A percentile compares a stretch with the other conserved stretches of the same genome.
Conservation (phyloP, 2,329 filamentous ascomycete genomes). For the Fusarium bulbicola region DNA sequence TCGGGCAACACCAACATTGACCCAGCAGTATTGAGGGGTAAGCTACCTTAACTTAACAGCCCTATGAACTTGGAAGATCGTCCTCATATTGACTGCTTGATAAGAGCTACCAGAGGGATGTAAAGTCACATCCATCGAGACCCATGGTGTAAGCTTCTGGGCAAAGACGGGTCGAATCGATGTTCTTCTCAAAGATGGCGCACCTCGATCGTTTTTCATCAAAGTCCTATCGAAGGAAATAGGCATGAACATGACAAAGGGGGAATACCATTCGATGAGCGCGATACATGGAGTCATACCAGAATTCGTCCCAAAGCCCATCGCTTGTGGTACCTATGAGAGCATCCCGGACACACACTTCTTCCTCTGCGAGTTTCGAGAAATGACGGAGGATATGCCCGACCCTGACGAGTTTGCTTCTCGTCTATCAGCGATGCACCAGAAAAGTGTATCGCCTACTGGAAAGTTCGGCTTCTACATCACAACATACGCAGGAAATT, state of each 20-base stretch:
- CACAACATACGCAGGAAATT: neutral
- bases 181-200: accelerated
- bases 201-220: neutral
- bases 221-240: neutral
- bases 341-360: neutral
- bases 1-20: too few species aligned
- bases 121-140: accelerated
- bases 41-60: neutral
- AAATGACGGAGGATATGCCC: neutral
- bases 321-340: neutral
- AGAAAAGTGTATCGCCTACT: neutral
- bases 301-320: neutral
- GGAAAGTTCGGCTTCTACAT: neutral
- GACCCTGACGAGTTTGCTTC: neutral
- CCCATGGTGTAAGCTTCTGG: neutral
- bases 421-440: neutral
- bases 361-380: neutral
- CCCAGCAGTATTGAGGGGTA: too few species aligned
- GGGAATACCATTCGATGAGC: neutral
- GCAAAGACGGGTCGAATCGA: neutral
- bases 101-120: neutral
- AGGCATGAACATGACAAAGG: neutral
- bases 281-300: neutral
- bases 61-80: too few species aligned
- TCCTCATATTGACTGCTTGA: neutral